phyloP scores from a whole-genome alignment of 2,329 filamentous ascomycete species.

The Arthrobotrys sphaeroides region DNA sequence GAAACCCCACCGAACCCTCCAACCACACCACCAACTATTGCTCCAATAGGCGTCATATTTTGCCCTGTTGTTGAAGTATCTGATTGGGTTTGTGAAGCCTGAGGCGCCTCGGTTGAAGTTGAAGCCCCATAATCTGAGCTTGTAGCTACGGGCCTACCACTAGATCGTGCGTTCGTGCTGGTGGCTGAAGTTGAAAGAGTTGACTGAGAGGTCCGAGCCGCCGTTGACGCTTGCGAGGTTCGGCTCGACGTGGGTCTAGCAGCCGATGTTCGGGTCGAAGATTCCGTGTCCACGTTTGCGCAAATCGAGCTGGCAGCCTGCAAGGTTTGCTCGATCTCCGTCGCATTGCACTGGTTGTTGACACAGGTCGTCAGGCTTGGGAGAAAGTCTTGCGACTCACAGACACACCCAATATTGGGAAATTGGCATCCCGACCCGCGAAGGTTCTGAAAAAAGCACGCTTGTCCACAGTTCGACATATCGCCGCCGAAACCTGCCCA shows the following conservation, averaged over 20 bases:
- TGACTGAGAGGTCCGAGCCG: not conserved
- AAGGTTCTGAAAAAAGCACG: constrained; percentile 16
- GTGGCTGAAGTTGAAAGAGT: not conserved
- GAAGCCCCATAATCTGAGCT: not conserved
- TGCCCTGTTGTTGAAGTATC: not conserved
- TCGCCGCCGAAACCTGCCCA: not conserved
- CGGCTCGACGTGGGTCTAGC: not conserved
- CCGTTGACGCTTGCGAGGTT: not conserved
- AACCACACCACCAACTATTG: constrained; percentile 36
- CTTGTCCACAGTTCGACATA: constrained; percentile 9
- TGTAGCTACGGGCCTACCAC: not conserved
- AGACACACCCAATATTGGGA: constrained; percentile 3
- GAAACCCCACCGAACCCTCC: constrained; percentile 30
- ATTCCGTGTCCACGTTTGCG: not conserved
- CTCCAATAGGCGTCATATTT: not conserved
- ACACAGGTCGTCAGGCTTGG: constrained; percentile 1
- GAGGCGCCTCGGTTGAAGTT: not conserved
- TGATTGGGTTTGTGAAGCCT: not conserved
- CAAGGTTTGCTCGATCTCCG: constrained; percentile 1
- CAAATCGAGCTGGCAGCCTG: not conserved
- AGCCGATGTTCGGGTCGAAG: not conserved
- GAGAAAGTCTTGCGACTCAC: not conserved
- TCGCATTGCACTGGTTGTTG: constrained; percentile 15
- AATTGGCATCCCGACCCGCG: constrained; percentile 6
- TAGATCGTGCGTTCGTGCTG: not conserved